Conservation (phyloP, 192 early-diverging fungal genomes). For the Rhizophagus clarus region DNA sequence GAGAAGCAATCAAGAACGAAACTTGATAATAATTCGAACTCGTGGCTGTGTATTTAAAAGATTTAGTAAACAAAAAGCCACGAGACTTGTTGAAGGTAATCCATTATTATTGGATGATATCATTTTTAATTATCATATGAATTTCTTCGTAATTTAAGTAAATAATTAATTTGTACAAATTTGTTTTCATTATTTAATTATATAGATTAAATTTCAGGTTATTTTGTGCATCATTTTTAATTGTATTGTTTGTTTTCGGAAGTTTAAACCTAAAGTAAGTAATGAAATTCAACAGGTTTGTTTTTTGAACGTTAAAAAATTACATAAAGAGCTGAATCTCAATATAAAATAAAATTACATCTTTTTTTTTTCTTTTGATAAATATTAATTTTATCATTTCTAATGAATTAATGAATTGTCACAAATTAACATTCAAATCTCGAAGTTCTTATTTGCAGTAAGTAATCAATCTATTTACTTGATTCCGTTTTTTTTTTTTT, state of each 20-base stretch:
- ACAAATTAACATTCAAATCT: no score
- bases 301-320: no score
- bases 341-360: no score
- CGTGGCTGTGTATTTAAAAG: neutral
- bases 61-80: neutral
- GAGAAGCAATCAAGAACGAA: neutral
- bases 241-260: neutral
- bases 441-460: no score
- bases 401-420: no score
- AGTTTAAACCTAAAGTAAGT: no score
- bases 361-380: no score
- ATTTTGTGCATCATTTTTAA: neutral
- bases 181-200: neutral
- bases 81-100: neutral
- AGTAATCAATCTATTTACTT: no score
- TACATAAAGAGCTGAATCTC: no score
- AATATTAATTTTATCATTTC: no score
- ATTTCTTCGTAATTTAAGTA: neutral
- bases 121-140: neutral
- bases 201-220: neutral
- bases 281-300: no score
- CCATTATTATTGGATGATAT: neutral
- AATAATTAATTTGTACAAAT: neutral
- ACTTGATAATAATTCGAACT: neutral
- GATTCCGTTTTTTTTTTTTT: no score